Evolutionary conservation across 352 stramenopile genomes (phyloP).

Genomic region (Globisporangium perplexum): DNA sequence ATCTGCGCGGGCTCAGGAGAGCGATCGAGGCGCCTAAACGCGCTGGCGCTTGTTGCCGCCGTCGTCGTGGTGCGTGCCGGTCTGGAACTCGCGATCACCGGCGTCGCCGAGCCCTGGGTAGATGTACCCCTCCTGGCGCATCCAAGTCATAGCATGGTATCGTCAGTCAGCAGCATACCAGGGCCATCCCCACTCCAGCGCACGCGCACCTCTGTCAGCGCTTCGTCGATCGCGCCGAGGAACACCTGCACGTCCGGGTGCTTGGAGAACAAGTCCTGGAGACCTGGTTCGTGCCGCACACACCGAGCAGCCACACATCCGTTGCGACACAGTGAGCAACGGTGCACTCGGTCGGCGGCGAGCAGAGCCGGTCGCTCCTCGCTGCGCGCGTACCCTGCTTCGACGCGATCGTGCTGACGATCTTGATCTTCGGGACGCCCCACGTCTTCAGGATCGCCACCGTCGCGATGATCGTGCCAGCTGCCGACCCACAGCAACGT

Average conservation of each 20-base stretch:
- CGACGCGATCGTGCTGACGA: constrained; percentile 93
- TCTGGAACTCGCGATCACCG: constrained; percentile 82
- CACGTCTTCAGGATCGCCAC: constrained; percentile 95
- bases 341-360: not conserved
- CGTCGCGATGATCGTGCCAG: constrained; percentile 92
- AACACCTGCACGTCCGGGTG: constrained; percentile 78
- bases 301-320: too few species aligned
- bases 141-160: constrained; percentile 3
- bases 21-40: constrained; percentile 18
- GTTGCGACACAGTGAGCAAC: not conserved
- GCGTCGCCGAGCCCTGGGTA: constrained; percentile 77
- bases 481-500: constrained; percentile 15
- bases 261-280: constrained; percentile 75
- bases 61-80: constrained; percentile 42
- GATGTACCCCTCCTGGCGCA: constrained; percentile 67
- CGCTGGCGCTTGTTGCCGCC: constrained; percentile 53
- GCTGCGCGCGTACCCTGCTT: constrained; percentile 52
- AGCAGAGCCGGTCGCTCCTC: not conserved
- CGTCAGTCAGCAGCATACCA: not conserved
- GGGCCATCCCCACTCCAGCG: too few species aligned
- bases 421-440: constrained; percentile 91
- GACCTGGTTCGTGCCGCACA: constrained; percentile 16
- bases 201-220: constrained; percentile 50
- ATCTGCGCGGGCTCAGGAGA: too few species aligned
- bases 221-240: constrained; percentile 71